phyloP scores from a whole-genome alignment of 805 yeast genomes.

The Jamesozyma gamospora region DNA sequence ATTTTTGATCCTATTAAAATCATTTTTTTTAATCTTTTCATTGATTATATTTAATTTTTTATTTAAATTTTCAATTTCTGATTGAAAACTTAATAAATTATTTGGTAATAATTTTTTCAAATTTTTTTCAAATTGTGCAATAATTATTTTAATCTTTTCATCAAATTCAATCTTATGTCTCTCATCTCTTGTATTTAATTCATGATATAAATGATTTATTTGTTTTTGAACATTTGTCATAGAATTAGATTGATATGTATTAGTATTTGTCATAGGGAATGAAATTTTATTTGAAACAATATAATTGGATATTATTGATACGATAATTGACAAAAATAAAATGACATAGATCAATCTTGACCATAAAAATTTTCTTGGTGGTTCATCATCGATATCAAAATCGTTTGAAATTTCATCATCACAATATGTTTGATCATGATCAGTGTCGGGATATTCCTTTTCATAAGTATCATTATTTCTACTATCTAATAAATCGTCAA shows the following conservation, averaged over 20 bases:
- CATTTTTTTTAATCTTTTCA: neutral
- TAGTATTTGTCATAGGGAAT: neutral
- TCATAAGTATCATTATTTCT: slow-evolving; percentile 3
- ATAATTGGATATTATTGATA: neutral
- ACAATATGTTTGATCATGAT: neutral
- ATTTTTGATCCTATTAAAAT: neutral
- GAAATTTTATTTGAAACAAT: neutral
- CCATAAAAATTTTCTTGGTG: slow-evolving; percentile 1
- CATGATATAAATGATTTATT: slow-evolving; percentile 22
- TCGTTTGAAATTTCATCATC: slow-evolving; percentile 17
- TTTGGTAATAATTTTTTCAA: slow-evolving; percentile 23
- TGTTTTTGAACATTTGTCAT: slow-evolving; percentile 17
- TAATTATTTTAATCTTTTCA: slow-evolving; percentile 21
- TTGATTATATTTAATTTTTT: slow-evolving; percentile 6
- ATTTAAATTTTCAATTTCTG: slow-evolving; percentile 16
- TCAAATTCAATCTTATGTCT: slow-evolving; percentile 21
- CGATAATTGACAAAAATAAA: slow-evolving; percentile 2
- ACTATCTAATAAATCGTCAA: slow-evolving; percentile 12
- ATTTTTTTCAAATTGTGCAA: slow-evolving; percentile 26
- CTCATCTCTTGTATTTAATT: slow-evolving; percentile 18
- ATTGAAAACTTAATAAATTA: slow-evolving; percentile 17
- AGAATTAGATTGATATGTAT: slow-evolving; percentile 2
- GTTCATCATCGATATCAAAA: neutral
- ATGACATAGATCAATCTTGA: slow-evolving; percentile 2
- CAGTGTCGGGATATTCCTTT: slow-evolving; percentile 6